phyloP scores from a whole-genome alignment of 768 basidiomycete genomes.

The Kwoniella botswanensis region DNA sequence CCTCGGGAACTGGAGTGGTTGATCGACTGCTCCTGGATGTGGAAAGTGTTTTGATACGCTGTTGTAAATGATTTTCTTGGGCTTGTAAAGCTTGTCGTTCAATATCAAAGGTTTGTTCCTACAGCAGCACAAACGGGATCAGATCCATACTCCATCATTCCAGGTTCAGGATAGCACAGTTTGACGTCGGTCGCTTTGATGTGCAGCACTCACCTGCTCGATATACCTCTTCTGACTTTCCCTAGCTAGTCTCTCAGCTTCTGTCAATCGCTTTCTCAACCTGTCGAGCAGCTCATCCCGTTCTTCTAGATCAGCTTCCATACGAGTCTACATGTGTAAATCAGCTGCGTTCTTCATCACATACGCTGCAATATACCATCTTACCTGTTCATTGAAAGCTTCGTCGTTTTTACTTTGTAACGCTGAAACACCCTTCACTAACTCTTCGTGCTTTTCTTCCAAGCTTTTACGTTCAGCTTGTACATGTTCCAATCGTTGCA shows the following conservation, averaged over 20 bases:
- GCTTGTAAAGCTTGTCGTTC: slow-evolving; percentile 48
- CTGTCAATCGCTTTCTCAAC: slow-evolving; percentile 28
- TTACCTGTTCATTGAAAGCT: slow-evolving; percentile 43
- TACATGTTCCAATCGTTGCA: slow-evolving; percentile 16
- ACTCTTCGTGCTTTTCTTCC: slow-evolving; percentile 22
- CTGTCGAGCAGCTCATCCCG: slow-evolving; percentile 42
- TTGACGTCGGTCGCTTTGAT: background rate
- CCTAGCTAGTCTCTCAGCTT: slow-evolving; percentile 38
- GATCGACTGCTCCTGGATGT: background rate
- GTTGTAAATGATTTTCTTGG: slow-evolving; percentile 43
- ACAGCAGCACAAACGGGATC: background rate
- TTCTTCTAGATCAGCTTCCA: slow-evolving; percentile 50
- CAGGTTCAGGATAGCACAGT: background rate
- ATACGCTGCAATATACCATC: slow-evolving; percentile 5
- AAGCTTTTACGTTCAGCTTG: slow-evolving; percentile 1
- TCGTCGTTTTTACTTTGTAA: slow-evolving; percentile 35
- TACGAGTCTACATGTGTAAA: slow-evolving; percentile 25
- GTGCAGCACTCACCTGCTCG: slow-evolving; percentile 45
- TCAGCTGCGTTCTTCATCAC: background rate
- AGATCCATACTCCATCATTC: background rate
- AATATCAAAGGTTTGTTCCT: slow-evolving; percentile 53
- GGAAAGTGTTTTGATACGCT: slow-evolving; percentile 24
- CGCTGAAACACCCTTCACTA: slow-evolving; percentile 14
- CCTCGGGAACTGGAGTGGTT: slow-evolving; percentile 6
- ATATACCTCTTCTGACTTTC: slow-evolving; percentile 45